Percentiles rank a stretch among this genome's conserved stretches.
These are phyloP conservation scores for Haplosporangium sp. DNA, from an alignment of 371 early-diverging fungal genomes.

Conservation along the genomic window DNA sequence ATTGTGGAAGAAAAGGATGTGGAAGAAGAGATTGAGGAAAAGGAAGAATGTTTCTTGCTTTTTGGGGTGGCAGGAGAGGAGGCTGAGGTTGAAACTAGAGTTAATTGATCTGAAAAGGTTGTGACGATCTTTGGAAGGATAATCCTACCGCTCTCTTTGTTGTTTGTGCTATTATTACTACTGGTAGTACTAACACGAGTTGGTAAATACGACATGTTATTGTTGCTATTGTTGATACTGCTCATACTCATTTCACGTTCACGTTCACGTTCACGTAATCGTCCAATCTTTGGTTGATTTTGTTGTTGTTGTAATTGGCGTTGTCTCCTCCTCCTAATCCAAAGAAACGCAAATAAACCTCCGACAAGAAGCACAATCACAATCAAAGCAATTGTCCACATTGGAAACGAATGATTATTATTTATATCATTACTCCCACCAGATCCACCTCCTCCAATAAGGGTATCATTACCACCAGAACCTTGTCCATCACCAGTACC, in stretches of 20 bases:
- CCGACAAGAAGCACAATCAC: constrained; percentile 1
- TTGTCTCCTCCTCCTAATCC: constrained; percentile 7
- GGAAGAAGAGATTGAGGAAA: not conserved
- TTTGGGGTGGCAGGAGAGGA: not conserved
- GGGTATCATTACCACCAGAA: not conserved
- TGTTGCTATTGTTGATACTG: not conserved
- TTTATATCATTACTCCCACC: too few relatives aligned
- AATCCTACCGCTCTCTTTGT: not conserved
- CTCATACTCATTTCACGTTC: constrained; percentile 12
- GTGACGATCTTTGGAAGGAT: constrained; percentile 18
- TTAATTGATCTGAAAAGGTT: constrained; percentile 6
- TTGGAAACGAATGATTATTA: constrained; percentile 6
- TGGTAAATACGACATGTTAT: too few relatives aligned
- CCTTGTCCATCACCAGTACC: too few relatives aligned
- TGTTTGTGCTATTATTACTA: not conserved
- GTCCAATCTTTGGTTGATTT: not conserved
- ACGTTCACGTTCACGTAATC: constrained; percentile 3
- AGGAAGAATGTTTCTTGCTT: not conserved
- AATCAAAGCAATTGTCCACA: constrained; percentile 18
- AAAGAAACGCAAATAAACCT: constrained; percentile 11
- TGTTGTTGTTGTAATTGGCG: not conserved
- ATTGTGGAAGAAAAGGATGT: too few relatives aligned
- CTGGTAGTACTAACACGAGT: not conserved
- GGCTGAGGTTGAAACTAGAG: not conserved
- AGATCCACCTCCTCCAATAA: not conserved